Base-by-base conservation (phyloP, 495 filamentous ascomycete species). In the Penicillium parvum region DNA sequence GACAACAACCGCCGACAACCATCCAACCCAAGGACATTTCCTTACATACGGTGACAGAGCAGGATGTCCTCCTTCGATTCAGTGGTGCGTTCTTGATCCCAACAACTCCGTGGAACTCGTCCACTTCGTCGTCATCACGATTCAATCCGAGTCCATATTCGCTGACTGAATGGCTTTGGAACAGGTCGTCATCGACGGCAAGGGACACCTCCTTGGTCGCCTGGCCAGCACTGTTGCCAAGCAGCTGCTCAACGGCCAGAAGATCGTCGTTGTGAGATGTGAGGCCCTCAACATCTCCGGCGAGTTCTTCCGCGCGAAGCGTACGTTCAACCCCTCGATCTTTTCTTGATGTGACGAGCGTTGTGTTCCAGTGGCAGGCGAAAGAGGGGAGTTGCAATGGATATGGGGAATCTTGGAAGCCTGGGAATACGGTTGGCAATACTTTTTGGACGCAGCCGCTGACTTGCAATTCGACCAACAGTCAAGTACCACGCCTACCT, bases 401-500 rank as follows among this genome's bases (percentile, higher is more conserved):
- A n/a, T n/a, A n/a, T n/a, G n/a, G n/a, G n/a, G n/a, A n/a, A n/a
- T n/a, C n/a, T n/a, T n/a, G n/a, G n/a, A n/a, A n/a, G n/a, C n/a
- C n/a, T n/a, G n/a, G n/a, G n/a, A n/a, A n/a, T n/a, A n/a, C n/a
- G n/a, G n/a, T n/a, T 30, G 28, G 28, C 12, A 30, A 30, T 15
- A 30, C 28, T 14, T 15, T n/a, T 40, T 39, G 43, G 27, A 39
- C 26, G 19, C 45, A 43, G 35, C 52, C 40, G 49, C 69, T 76
- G 57, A 75, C 57, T 36, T 47, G 54, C 39, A 43, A 40, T 48
- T 45, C 50, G 55, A 44, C 34, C 35, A 74, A 75, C 67, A 98
- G 92, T 98, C 72, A 98, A 98, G 87, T 98, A 97, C 83, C 86
- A 92, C 64, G 86, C 91, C 74, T 97, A 96, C 80, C 86, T 98